Evolutionary conservation across 2,329 filamentous ascomycete genomes (phyloP).

Genomic region (Colletotrichum sp.): DNA sequence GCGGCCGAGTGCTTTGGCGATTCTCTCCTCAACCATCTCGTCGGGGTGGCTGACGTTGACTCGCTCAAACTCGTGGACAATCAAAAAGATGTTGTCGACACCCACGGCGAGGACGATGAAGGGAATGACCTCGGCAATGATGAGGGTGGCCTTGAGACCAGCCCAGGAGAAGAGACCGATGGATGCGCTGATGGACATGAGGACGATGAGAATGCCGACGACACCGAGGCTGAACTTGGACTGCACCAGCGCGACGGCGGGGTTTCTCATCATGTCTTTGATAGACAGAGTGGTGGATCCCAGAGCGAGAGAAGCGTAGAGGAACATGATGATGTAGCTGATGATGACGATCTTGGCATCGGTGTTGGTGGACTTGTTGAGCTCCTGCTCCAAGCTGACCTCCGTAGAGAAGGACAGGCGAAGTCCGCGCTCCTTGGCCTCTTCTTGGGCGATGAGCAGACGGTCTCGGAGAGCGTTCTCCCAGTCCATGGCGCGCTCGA

Average conservation of each 20-base stretch:
- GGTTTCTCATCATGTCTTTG: conserved; percentile 79
- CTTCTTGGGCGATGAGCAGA: conserved; percentile 78
- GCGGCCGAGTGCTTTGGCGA: conserved; percentile 87
- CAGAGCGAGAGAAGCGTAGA: conserved; percentile 92
- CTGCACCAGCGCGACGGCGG: conserved; percentile 84
- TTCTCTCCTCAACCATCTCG: conserved; percentile 82
- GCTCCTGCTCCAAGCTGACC: conserved; percentile 90
- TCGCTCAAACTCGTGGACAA: conserved; percentile 96
- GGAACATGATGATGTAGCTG: conserved; percentile 98
- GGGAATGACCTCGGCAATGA: conserved; percentile 97
- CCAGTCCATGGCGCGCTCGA: conserved; percentile 85
- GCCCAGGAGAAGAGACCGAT: conserved; percentile 93
- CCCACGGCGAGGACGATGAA: conserved; percentile 96
- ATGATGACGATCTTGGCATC: conserved; percentile 96
- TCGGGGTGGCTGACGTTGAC: conserved; percentile 93
- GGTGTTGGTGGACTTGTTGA: conserved; percentile 98
- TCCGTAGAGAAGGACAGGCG: conserved; percentile 94
- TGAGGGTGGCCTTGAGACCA: conserved; percentile 92
- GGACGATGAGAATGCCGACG: conserved; percentile 89
- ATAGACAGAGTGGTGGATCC: conserved; percentile 85
- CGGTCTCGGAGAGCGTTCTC: conserved; percentile 78
- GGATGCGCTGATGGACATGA: conserved; percentile 96
- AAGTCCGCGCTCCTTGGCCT: conserved; percentile 79
- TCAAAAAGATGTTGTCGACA: conserved; percentile 98
- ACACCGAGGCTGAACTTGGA: conserved; percentile 98